Evolutionary conservation across 192 early-diverging fungal genomes (phyloP).

Genomic region (Oehlia diaphana): DNA sequence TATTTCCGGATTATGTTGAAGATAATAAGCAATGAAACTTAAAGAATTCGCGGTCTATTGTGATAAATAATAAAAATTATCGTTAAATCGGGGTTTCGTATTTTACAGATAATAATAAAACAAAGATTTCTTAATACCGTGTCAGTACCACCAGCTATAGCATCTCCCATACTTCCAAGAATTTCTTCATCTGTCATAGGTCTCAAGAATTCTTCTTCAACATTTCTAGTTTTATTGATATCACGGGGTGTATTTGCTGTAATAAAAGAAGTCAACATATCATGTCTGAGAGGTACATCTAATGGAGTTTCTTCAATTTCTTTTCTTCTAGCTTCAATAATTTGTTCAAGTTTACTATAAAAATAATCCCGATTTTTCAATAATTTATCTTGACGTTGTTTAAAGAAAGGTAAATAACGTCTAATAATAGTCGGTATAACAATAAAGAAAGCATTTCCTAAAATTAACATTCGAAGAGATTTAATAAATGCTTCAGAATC

Average conservation of each 20-base stretch:
- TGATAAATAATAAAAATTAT: neutral
- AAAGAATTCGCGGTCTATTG: conserved; percentile 21
- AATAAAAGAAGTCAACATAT: conserved; percentile 13
- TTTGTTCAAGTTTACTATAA: neutral
- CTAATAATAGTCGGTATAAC: neutral
- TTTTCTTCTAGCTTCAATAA: conserved; percentile 7
- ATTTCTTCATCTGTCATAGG: conserved; percentile 22
- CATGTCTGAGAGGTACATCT: neutral
- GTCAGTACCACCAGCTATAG: conserved; percentile 1
- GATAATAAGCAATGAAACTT: neutral
- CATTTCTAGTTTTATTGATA: neutral
- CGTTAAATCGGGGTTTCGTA: no score
- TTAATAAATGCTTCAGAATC: neutral
- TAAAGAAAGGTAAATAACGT: neutral
- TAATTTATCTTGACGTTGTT: neutral
- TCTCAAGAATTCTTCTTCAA: neutral
- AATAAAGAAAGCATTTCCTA: neutral
- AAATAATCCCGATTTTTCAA: neutral
- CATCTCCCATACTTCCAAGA: neutral
- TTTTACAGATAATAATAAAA: neutral
- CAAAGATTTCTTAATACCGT: conserved; percentile 2
- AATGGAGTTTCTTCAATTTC: conserved; percentile 2
- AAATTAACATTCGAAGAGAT: neutral
- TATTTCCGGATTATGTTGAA: conserved; percentile 9
- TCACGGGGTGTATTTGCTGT: conserved; percentile 18